Evolutionary conservation across 1,139 yeast genomes (phyloP).

Genomic region (Spathaspora jeffriesii): DNA sequence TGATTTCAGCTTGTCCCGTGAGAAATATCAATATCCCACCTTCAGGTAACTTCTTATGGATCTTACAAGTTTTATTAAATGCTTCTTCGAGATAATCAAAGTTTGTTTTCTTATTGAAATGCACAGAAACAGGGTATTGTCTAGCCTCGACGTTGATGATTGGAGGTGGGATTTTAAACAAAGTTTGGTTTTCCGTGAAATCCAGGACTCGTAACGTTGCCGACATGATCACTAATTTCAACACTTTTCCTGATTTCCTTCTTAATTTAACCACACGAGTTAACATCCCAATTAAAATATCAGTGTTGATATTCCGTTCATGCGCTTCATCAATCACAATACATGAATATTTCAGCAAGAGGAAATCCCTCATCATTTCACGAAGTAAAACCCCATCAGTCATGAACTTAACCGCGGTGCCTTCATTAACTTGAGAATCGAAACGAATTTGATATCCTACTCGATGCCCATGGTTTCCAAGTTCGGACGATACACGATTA

Average conservation of each 20-base stretch:
- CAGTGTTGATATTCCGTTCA: constrained; percentile 94
- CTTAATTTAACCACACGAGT: constrained; percentile 85
- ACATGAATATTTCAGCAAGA: constrained; percentile 78
- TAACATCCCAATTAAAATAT: constrained; percentile 90
- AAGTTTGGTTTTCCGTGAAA: constrained; percentile 74
- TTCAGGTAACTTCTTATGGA: constrained; percentile 83
- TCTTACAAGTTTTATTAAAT: constrained; percentile 79
- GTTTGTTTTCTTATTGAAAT: constrained; percentile 80
- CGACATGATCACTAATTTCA: constrained; percentile 82
- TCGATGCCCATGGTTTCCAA: constrained; percentile 73
- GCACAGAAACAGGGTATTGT: constrained; percentile 92
- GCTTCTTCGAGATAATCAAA: constrained; percentile 87
- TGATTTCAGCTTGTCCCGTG: constrained; percentile 94
- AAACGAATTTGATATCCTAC: constrained; percentile 95
- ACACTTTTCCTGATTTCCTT: constrained; percentile 58
- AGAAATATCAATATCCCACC: constrained; percentile 93
- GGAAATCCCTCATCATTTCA: constrained; percentile 88
- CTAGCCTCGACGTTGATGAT: constrained; percentile 90
- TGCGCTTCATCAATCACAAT: constrained; percentile 97
- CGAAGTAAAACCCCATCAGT: constrained; percentile 96
- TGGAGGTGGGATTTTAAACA: constrained; percentile 86
- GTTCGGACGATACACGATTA: constrained; percentile 76
- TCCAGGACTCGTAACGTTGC: constrained; percentile 95
- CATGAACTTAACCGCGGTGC: constrained; percentile 91
- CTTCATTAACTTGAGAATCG: constrained; percentile 70